Conservation (phyloP, 805 yeast species). For the Yarrowia alimentaria region DNA sequence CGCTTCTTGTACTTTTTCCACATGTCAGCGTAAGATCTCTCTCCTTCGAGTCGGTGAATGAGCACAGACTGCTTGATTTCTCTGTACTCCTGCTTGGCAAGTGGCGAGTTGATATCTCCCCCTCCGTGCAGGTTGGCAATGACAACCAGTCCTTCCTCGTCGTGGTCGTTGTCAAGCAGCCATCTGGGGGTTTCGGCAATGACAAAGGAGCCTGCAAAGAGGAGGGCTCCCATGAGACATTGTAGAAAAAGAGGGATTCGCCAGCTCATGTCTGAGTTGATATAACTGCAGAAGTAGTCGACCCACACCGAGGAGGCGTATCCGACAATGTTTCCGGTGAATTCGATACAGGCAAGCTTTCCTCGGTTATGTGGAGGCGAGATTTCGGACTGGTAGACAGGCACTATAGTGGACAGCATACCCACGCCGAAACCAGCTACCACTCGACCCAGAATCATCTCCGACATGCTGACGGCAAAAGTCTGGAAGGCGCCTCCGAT, state of each 20-base stretch:
- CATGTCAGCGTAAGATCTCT: slow-evolving; percentile 68
- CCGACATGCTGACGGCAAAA: slow-evolving; percentile 50
- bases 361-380: slow-evolving; percentile 87
- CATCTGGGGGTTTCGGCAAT: slow-evolving; percentile 90
- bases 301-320: slow-evolving; percentile 85
- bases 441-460: slow-evolving; percentile 71
- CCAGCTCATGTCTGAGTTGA: slow-evolving; percentile 67
- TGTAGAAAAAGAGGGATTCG: slow-evolving; percentile 75
- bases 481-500: slow-evolving; percentile 78
- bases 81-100: slow-evolving; percentile 70
- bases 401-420: slow-evolving; percentile 75
- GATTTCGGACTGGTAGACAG: slow-evolving; percentile 84
- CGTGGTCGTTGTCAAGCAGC: slow-evolving; percentile 75
- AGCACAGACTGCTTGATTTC: slow-evolving; percentile 79
- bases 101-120: slow-evolving; percentile 68
- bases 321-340: slow-evolving; percentile 81
- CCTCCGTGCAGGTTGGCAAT: slow-evolving; percentile 78
- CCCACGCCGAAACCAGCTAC: slow-evolving; percentile 88
- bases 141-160: slow-evolving; percentile 79
- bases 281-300: slow-evolving; percentile 69
- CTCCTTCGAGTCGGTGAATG: slow-evolving; percentile 77
- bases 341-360: slow-evolving; percentile 79
- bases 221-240: slow-evolving; percentile 64
- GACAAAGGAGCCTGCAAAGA: slow-evolving; percentile 70
- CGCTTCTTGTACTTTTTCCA: slow-evolving; percentile 73